A percentile compares a stretch with the other conserved stretches of the same genome.
Evolutionary conservation across 495 filamentous ascomycete genomes (phyloP).

Genomic region (Chlorociboria aeruginascens): DNA sequence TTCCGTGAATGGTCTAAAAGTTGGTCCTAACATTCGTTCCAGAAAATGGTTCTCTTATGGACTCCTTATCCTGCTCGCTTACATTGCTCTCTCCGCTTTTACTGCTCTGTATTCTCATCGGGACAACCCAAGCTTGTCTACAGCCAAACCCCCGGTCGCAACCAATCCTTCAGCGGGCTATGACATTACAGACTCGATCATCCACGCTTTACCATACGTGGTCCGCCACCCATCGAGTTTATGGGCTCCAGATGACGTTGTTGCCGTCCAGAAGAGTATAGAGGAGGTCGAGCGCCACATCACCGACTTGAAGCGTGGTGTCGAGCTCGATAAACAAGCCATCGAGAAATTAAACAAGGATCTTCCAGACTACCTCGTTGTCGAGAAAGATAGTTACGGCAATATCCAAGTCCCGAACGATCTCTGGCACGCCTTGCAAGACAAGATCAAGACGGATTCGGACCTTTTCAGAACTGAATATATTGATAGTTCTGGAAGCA

Average conservation of each 20-base stretch:
- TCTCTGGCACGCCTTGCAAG: slow-evolving; percentile 41
- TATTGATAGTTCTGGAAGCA: not conserved
- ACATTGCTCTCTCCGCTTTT: too few species aligned
- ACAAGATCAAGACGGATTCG: slow-evolving; percentile 12
- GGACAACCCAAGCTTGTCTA: too few species aligned
- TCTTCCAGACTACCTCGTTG: slow-evolving; percentile 28
- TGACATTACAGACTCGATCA: not conserved
- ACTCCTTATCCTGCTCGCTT: too few species aligned
- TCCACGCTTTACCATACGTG: slow-evolving; percentile 13
- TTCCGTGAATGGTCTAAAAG: too few species aligned
- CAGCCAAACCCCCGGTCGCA: too few species aligned
- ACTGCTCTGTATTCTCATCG: too few species aligned
- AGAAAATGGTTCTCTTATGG: too few species aligned
- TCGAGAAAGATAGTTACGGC: slow-evolving; percentile 28
- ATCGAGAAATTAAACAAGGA: slow-evolving; percentile 18
- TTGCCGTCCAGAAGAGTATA: slow-evolving; percentile 22
- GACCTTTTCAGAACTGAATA: not conserved
- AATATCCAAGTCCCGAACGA: slow-evolving; percentile 33
- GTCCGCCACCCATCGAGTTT: slow-evolving; percentile 7
- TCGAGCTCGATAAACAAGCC: slow-evolving; percentile 17
- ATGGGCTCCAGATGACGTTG: slow-evolving; percentile 14
- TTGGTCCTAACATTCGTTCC: too few species aligned
- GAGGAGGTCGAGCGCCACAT: slow-evolving; percentile 23
- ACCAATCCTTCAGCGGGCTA: too few species aligned
- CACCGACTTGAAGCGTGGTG: slow-evolving; percentile 7